Evolutionary conservation across 192 early-diverging fungal species (phyloP), one percentile per base, ranked within the genome.

Genomic region (Rhizoclosmatium globosum): DNA sequence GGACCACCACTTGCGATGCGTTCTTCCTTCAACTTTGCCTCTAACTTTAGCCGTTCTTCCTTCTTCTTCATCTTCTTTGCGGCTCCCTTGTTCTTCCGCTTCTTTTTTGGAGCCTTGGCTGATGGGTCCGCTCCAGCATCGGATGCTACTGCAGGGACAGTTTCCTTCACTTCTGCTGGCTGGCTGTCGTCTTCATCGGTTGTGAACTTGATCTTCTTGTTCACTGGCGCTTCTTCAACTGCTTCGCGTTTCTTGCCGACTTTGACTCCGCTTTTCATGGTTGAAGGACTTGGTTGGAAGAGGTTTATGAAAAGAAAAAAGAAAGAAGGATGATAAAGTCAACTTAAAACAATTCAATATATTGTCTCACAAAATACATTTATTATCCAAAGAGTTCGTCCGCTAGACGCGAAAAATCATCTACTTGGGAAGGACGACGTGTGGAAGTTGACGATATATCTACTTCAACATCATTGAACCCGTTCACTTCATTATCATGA

Each of bases 371-470:
- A 31, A 31, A 31, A n/a, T 56, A 15, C 19, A n/a, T 56, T 56
- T 56, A 56, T 56, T 56, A 56, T 56, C 69, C 69, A 56, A 71
- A 71, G 13, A 71, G 47, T 56, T 71, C 69, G 7, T 71, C 69
- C n/a, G 69, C 69, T 13, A 71, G 50, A 31, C 38, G 9, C 6
- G 47, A 19, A 39, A 71, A 71, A 31, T 71, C 69, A 47, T 71
- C 69, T n/a, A 17, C 46, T 2, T 71, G 19, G 4, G 69, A 71
- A 19, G 4, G 11, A 4, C 23, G 4, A 9, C 69, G 17, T 4
- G 69, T 71, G 17, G 48, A 23, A 31, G 13, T 38, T 19, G 48
- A 38, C 13, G 69, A 48, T 1, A 71, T 56, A 0, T 45, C 9
- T 15, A 15, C 39, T 3, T 4, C 9, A 11, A 31, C 31, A 31